Percentiles rank a stretch among this genome's conserved stretches.
phyloP scores from a whole-genome alignment of 2,329 filamentous ascomycete genomes.

The Ceratocystis harringtonii region DNA sequence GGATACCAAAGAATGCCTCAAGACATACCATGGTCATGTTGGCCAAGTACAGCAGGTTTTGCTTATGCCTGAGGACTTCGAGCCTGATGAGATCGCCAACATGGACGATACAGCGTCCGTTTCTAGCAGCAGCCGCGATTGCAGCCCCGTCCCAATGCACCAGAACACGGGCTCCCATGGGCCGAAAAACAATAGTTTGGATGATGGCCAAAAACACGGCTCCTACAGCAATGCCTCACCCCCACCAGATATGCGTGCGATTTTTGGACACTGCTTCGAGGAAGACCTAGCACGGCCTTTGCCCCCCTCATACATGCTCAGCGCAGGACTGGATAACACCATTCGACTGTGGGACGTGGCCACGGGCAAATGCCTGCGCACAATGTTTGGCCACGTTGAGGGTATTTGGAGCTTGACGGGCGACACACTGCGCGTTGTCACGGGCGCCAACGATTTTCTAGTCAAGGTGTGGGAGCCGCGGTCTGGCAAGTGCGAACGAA shows the following conservation, averaged over 20 bases:
- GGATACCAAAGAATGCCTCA: slow-evolving; percentile 65
- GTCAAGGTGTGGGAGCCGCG: slow-evolving; percentile 89
- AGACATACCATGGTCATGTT: slow-evolving; percentile 72
- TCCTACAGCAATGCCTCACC: slow-evolving; percentile 19
- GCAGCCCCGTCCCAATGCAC: slow-evolving; percentile 16
- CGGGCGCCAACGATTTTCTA: slow-evolving; percentile 83
- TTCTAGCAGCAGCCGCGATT: slow-evolving; percentile 32
- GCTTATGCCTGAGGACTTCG: slow-evolving; percentile 71
- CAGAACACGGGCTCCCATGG: background rate
- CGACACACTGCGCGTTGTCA: slow-evolving; percentile 76
- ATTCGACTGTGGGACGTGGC: slow-evolving; percentile 85
- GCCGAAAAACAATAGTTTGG: background rate
- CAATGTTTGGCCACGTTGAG: slow-evolving; percentile 93
- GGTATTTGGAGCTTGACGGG: slow-evolving; percentile 88
- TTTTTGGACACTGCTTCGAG: slow-evolving; percentile 49
- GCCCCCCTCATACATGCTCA: slow-evolving; percentile 83
- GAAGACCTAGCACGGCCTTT: slow-evolving; percentile 47
- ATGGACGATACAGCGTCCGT: slow-evolving; percentile 41
- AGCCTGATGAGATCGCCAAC: slow-evolving; percentile 54
- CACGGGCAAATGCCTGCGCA: slow-evolving; percentile 68
- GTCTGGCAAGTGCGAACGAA: slow-evolving; percentile 80
- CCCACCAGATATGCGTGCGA: slow-evolving; percentile 33
- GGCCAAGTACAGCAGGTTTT: slow-evolving; percentile 90
- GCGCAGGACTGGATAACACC: slow-evolving; percentile 78
- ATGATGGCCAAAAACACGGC: background rate